Conservation (phyloP, 345 rosid species). For the Salix viminalis region DNA sequence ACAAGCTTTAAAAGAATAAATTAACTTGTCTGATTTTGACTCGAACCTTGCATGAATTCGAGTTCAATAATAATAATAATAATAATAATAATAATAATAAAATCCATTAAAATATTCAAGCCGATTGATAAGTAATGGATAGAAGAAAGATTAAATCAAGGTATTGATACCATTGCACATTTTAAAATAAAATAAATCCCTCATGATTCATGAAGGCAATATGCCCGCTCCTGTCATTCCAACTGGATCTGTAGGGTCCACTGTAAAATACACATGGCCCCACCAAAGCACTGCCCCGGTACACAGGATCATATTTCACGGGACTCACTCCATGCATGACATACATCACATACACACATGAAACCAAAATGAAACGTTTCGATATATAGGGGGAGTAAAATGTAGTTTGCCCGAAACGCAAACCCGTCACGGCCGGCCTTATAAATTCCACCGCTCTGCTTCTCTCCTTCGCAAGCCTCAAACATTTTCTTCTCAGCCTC, state of each 20-base stretch:
- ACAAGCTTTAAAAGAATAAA: too few relatives aligned
- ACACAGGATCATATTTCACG: constrained; percentile 5
- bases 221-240: neutral
- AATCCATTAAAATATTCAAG: too few relatives aligned
- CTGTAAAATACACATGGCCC: neutral
- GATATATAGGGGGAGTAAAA: neutral
- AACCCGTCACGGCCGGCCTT: neutral
- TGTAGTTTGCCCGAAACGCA: neutral
- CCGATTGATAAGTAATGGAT: too few relatives aligned
- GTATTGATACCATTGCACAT: too few relatives aligned
- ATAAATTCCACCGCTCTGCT: constrained; percentile 25
- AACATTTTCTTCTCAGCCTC: neutral
- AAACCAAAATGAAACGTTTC: neutral
- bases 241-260: neutral
- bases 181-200: neutral
- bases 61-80: too few relatives aligned
- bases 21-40: too few relatives aligned
- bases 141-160: neutral
- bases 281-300: neutral
- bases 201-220: neutral
- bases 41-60: too few relatives aligned
- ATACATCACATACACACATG: neutral
- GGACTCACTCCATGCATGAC: neutral
- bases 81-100: too few relatives aligned
- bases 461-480: constrained; percentile 13